Conservation (phyloP, 2,329 filamentous ascomycete species). For the Clarireedia sp. region DNA sequence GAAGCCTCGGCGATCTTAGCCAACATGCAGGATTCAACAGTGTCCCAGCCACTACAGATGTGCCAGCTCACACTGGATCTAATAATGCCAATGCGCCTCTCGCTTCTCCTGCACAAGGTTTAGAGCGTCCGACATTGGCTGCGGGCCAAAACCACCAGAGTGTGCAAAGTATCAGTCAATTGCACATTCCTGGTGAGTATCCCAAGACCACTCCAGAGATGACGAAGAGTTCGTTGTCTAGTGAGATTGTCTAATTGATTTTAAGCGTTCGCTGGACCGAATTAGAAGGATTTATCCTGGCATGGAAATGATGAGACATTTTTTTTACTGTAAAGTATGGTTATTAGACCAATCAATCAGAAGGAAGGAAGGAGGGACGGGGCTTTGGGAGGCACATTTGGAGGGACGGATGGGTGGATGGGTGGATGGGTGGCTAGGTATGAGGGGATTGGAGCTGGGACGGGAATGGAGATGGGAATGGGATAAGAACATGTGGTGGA, state of each 20-base stretch:
- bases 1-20: conserved; percentile 17
- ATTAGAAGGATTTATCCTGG: too few relatives aligned
- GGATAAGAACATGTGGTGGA: too few relatives aligned
- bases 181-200: conserved; percentile 29
- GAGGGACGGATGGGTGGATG: too few relatives aligned
- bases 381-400: too few relatives aligned
- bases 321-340: too few relatives aligned
- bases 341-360: too few relatives aligned
- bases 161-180: conserved; percentile 23
- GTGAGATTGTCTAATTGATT: not conserved
- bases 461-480: too few relatives aligned
- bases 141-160: conserved; percentile 23
- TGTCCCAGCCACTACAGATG: not conserved
- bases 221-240: not conserved
- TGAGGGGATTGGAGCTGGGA: too few relatives aligned
- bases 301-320: too few relatives aligned
- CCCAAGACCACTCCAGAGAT: conserved; percentile 11
- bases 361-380: too few relatives aligned
- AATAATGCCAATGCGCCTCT: conserved; percentile 11
- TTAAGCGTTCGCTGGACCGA: not conserved
- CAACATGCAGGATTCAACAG: not conserved
- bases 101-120: conserved; percentile 14
- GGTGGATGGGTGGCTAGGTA: too few relatives aligned
- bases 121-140: conserved; percentile 17
- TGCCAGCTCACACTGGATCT: not conserved